Percentiles rank a stretch among this genome's conserved stretches.
phyloP scores from a whole-genome alignment of 176 grass and related monocot species.

The Tillandsia fasciculata region DNA sequence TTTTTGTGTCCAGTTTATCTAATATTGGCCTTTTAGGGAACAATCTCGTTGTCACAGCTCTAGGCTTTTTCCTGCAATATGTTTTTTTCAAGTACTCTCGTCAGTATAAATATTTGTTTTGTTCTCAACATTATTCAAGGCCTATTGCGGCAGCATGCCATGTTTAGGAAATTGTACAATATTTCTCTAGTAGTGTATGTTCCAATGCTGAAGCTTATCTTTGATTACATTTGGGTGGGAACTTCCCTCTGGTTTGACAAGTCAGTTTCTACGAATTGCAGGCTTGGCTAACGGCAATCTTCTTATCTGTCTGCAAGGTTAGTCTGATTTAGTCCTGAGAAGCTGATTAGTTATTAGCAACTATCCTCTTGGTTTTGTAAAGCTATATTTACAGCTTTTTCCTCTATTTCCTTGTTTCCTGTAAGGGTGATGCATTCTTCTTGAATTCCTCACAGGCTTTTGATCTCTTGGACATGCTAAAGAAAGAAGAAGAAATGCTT shows the following conservation, averaged over 20 bases:
- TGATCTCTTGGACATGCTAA: slow-evolving; percentile 91
- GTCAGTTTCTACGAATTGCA: slow-evolving; percentile 28
- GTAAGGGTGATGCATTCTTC: not conserved
- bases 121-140: too few species aligned
- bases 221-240: slow-evolving; percentile 1
- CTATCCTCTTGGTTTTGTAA: not conserved
- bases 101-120: too few species aligned
- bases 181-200: not conserved
- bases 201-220: not conserved
- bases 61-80: too few species aligned
- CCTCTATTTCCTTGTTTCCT: slow-evolving; percentile 8
- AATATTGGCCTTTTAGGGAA: too few species aligned
- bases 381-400: not conserved
- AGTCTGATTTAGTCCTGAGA: slow-evolving; percentile 2
- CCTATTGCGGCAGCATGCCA: too few species aligned
- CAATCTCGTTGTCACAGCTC: too few species aligned
- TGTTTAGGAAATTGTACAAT: too few species aligned
- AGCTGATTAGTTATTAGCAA: not conserved
- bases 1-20: too few species aligned
- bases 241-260: not conserved
- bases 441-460: slow-evolving; percentile 34
- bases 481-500: slow-evolving; percentile 87
- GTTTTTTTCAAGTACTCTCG: too few species aligned
- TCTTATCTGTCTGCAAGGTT: slow-evolving; percentile 72
- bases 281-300: slow-evolving; percentile 66